Percentiles rank a stretch among this genome's conserved stretches.
phyloP scores from a whole-genome alignment of 1,139 yeast species.

The Geotrichum candidum region DNA sequence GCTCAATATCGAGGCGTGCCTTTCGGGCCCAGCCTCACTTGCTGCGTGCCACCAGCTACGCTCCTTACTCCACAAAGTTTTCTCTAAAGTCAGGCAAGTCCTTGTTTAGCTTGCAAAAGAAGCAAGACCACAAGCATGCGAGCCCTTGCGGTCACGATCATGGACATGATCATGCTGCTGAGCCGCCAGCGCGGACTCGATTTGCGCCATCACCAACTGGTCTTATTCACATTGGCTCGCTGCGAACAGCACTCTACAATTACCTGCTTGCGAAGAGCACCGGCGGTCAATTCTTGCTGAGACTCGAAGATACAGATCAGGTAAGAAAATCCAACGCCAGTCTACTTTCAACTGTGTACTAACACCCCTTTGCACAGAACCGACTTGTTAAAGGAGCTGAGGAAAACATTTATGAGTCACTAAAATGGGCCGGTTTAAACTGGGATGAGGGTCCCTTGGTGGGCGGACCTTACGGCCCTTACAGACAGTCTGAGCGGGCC shows the following conservation, averaged over 20 bases:
- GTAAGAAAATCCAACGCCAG: slow-evolving; percentile 21
- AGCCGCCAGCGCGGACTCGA: slow-evolving; percentile 61
- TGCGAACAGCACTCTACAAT: slow-evolving; percentile 89
- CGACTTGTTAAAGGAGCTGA: slow-evolving; percentile 80
- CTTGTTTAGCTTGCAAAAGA: neutral
- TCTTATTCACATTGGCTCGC: slow-evolving; percentile 79
- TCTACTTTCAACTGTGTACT: neutral
- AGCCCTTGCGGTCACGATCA: neutral
- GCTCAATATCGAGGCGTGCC: neutral
- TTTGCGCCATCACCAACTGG: slow-evolving; percentile 99
- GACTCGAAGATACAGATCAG: slow-evolving; percentile 89
- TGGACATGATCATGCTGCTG: neutral
- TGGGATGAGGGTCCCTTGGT: slow-evolving; percentile 76
- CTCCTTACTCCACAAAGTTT: neutral
- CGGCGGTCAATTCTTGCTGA: slow-evolving; percentile 69
- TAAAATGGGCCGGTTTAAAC: slow-evolving; percentile 68
- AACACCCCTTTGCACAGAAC: slow-evolving; percentile 30
- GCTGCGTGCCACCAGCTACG: neutral
- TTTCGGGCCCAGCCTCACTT: neutral
- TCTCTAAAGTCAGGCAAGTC: neutral
- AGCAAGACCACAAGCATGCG: neutral
- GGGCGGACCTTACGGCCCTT: slow-evolving; percentile 71
- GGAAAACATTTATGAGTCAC: slow-evolving; percentile 63
- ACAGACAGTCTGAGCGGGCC: slow-evolving; percentile 75
- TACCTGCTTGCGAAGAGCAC: slow-evolving; percentile 75